Evolutionary conservation across 2,329 filamentous ascomycete genomes (phyloP), one percentile per base, ranked within the genome.

Genomic region (Colletotrichum brevisporum): DNA sequence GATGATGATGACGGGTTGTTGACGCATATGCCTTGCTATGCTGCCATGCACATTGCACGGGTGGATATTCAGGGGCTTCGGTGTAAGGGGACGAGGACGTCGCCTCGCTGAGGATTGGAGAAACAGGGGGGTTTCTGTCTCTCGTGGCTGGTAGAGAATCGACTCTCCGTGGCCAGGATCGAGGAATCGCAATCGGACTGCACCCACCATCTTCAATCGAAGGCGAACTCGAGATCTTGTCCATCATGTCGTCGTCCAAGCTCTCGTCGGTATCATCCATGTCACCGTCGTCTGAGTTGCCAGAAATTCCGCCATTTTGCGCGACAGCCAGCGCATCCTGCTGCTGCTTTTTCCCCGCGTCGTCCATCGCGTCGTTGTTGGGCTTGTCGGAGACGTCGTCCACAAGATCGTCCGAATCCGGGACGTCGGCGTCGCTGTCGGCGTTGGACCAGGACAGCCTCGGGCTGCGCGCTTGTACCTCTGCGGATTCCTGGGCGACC

Each of bases 191-290:
- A 74, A 75, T 73, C 58, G 77, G 78, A 82, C 81, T 82, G 83
- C 85, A 96, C 94, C 88, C 91, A 99, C 95, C 95, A 92, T 98
- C 95, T 86, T 97, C 94, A 82, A 99, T 99, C 75, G 95, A 98
- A 78, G 96, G 96, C 76, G 95, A 98, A 82, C 95, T 98, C 76
- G 95, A 98, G 74, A 99, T 98, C 82, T 96, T 96, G 84, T 98
- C 96, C 92, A 97, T 94, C 90, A 97, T 91, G 81, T 98, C 95
- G 81, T 97, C 94, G 79, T 94, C 83, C 75, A 93, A 88, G 74
- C 93, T 92, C 70, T 93, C 92, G 75, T 91, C 91, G 56, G 89
- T 90, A 73, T 89, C 89, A 74, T 92, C 88, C 76, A 89, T 82
- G 72, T 93, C 90, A 55, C 87, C 89, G 71, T 92, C 90, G 74